A percentile compares a stretch with the other conserved stretches of the same genome.
phyloP scores from a whole-genome alignment of 1,284 basidiomycete genomes.

The Tremellales sp. region DNA sequence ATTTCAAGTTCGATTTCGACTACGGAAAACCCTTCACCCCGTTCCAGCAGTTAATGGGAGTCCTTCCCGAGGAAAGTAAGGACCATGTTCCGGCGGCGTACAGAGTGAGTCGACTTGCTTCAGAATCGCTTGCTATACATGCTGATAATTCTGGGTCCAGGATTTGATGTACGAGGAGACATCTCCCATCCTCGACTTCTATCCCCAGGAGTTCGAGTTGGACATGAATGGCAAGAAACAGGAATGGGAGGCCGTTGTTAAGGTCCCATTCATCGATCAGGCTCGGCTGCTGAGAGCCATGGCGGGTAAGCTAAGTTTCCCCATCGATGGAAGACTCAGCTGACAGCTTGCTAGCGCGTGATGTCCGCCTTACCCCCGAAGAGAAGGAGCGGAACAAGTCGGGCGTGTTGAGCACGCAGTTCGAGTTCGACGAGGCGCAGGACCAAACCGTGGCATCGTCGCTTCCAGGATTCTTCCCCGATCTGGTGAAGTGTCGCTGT shows the following conservation, averaged over 20 bases:
- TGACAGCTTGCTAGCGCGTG: constrained; percentile 63
- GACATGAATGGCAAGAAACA: constrained; percentile 98
- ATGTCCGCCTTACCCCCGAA: constrained; percentile 70
- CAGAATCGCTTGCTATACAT: not conserved
- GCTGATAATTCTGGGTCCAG: constrained; percentile 46
- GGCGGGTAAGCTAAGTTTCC: constrained; percentile 55
- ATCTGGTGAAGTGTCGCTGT: constrained; percentile 77
- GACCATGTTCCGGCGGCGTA: constrained; percentile 83
- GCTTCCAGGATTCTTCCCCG: constrained; percentile 89
- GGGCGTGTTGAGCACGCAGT: constrained; percentile 70
- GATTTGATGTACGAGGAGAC: constrained; percentile 83
- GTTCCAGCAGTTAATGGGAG: constrained; percentile 98
- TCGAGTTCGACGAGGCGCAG: constrained; percentile 63
- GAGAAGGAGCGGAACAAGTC: constrained; percentile 74
- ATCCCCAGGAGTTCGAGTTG: constrained; percentile 82
- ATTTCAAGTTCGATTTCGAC: constrained; percentile 80
- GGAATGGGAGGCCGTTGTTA: constrained; percentile 98
- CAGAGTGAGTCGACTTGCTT: constrained; percentile 53
- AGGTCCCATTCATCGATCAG: constrained; percentile 97
- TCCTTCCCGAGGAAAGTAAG: constrained; percentile 83
- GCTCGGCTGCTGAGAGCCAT: constrained; percentile 74
- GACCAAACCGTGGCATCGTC: constrained; percentile 81
- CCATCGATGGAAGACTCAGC: not conserved
- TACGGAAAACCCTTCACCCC: constrained; percentile 88
- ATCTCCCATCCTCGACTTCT: constrained; percentile 92